phyloP scores from a whole-genome alignment of 345 rosid species.

The Acer campestre region DNA sequence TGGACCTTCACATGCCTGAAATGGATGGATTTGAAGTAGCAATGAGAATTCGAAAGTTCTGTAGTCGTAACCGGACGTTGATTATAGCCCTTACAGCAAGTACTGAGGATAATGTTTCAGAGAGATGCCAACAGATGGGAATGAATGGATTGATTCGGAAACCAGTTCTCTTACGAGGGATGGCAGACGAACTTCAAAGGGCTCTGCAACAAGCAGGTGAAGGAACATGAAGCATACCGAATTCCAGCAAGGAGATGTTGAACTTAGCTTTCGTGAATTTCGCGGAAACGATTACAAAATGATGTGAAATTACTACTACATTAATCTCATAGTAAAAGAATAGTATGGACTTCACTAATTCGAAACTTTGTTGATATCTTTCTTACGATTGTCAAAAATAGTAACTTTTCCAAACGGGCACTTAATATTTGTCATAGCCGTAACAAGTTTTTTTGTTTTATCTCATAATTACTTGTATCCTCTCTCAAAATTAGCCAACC shows the following conservation, averaged over 20 bases:
- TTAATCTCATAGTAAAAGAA: slow-evolving; percentile 25
- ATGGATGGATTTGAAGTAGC: slow-evolving; percentile 97
- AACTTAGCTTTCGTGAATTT: slow-evolving; percentile 17
- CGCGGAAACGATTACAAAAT: slow-evolving; percentile 20
- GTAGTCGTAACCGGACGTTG: slow-evolving; percentile 76
- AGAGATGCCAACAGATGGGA: slow-evolving; percentile 73
- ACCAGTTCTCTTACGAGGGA: slow-evolving; percentile 76
- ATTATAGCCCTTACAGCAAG: slow-evolving; percentile 90
- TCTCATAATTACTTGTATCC: too few species aligned
- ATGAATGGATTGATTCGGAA: slow-evolving; percentile 90
- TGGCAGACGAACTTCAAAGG: slow-evolving; percentile 81
- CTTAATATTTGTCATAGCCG: too few species aligned
- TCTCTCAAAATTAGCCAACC: too few species aligned
- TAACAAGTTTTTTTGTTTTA: too few species aligned
- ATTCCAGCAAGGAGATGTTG: slow-evolving; percentile 11
- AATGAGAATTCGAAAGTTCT: slow-evolving; percentile 73
- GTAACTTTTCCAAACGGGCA: too few species aligned
- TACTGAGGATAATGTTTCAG: slow-evolving; percentile 74
- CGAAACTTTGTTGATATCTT: neutral
- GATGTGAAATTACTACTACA: slow-evolving; percentile 7
- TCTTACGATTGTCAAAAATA: neutral
- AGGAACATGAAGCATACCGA: slow-evolving; percentile 30
- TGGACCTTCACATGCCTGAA: slow-evolving; percentile 93
- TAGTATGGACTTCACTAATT: neutral
- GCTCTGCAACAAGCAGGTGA: slow-evolving; percentile 70